Percentiles rank a stretch among this genome's conserved stretches.
Evolutionary conservation across 768 basidiomycete species (phyloP).

Genomic region (Postia placenta): DNA sequence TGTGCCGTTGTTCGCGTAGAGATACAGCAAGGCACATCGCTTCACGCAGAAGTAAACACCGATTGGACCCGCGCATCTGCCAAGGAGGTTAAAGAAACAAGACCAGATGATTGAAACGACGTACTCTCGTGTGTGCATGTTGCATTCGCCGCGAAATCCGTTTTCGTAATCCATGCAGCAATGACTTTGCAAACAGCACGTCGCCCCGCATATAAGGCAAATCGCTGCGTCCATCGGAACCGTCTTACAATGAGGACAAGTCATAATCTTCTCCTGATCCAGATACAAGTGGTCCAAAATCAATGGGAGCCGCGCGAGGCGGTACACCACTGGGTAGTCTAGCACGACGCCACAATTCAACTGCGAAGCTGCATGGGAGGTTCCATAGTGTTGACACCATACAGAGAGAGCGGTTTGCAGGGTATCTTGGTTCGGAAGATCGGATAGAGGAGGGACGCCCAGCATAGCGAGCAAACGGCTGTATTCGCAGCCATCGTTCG

Average conservation of each 20-base stretch:
- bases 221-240: constrained; percentile 84
- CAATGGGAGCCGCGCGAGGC: constrained; percentile 72
- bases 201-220: constrained; percentile 84
- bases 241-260: constrained; percentile 71
- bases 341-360: constrained; percentile 73
- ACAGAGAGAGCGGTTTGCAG: constrained; percentile 84
- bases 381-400: constrained; percentile 87
- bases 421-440: constrained; percentile 77
- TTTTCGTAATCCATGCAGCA: constrained; percentile 79
- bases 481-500: constrained; percentile 62
- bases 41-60: constrained; percentile 92
- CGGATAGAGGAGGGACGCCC: constrained; percentile 72
- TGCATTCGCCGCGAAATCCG: constrained; percentile 80
- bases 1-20: constrained; percentile 86
- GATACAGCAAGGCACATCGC: constrained; percentile 82
- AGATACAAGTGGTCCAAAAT: constrained; percentile 81
- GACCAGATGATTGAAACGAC: constrained; percentile 30
- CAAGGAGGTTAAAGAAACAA: background rate
- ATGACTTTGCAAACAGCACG: constrained; percentile 86
- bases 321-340: constrained; percentile 81
- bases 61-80: constrained; percentile 83
- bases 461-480: constrained; percentile 67
- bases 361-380: constrained; percentile 73
- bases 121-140: constrained; percentile 90
- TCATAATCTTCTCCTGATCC: constrained; percentile 64